Evolutionary conservation across 352 stramenopile genomes (phyloP).

Genomic region (Phytophthora pseudosyringae): DNA sequence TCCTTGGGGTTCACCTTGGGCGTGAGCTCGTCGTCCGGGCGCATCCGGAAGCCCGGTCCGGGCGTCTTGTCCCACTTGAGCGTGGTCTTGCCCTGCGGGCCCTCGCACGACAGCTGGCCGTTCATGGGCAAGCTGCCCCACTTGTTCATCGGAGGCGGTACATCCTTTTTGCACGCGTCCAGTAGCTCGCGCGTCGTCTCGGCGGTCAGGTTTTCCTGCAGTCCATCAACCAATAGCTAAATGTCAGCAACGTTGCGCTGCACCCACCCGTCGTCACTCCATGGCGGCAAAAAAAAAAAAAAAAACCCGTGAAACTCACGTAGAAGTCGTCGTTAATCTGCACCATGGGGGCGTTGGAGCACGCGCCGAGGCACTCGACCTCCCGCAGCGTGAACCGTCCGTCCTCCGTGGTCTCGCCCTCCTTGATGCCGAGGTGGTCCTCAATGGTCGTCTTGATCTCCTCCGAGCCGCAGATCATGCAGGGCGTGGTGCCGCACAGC

Average conservation of each 20-base stretch:
- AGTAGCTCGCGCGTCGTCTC: constrained; percentile 97
- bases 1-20: constrained; percentile 95
- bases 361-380: constrained; percentile 99
- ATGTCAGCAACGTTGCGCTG: constrained; percentile 6
- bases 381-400: constrained; percentile 95
- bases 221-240: constrained; percentile 5
- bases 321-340: constrained; percentile 99
- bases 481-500: constrained; percentile 99
- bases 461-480: constrained; percentile 99
- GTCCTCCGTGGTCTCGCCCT: constrained; percentile 89
- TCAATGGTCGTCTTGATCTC: constrained; percentile 99
- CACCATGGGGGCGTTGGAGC: constrained; percentile 99
- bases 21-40: constrained; percentile 91
- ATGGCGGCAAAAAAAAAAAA: neutral
- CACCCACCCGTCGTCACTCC: too few species aligned
- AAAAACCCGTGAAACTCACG: constrained; percentile 28
- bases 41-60: constrained; percentile 90
- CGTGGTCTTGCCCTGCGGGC: constrained; percentile 96
- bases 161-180: constrained; percentile 95
- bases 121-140: constrained; percentile 99
- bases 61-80: constrained; percentile 89
- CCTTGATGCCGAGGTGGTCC: constrained; percentile 97
- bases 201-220: constrained; percentile 98
- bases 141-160: constrained; percentile 95
- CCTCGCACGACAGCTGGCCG: constrained; percentile 98